Percentiles rank a stretch among this genome's conserved stretches.
phyloP scores from a whole-genome alignment of 345 rosid genomes.

The Gossypium mustelinum region DNA sequence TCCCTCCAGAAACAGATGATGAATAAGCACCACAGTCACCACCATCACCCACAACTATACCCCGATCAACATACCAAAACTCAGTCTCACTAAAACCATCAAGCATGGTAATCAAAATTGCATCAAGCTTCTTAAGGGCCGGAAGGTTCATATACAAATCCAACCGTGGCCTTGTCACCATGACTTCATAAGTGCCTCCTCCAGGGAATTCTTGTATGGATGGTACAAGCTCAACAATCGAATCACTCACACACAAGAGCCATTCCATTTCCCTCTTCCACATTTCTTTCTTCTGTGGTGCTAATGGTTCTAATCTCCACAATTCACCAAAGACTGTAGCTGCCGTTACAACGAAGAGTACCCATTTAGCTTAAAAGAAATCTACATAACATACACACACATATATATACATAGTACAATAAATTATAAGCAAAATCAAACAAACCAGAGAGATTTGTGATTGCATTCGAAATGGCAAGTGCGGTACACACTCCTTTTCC shows the following conservation, averaged over 20 bases:
- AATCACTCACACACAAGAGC: slow-evolving; percentile 86
- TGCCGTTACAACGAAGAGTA: slow-evolving; percentile 25
- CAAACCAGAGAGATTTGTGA: slow-evolving; percentile 95
- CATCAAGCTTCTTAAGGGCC: slow-evolving; percentile 95
- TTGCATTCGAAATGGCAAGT: slow-evolving; percentile 94
- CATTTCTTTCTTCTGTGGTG: slow-evolving; percentile 78
- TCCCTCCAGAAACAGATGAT: slow-evolving; percentile 45
- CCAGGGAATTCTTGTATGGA: slow-evolving; percentile 87
- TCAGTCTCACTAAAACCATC: slow-evolving; percentile 67
- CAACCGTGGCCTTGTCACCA: slow-evolving; percentile 83
- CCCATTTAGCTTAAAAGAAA: neutral
- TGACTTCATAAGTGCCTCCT: slow-evolving; percentile 89
- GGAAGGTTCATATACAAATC: slow-evolving; percentile 88
- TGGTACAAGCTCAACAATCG: slow-evolving; percentile 93
- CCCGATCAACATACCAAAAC: slow-evolving; percentile 92
- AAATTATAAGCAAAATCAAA: neutral
- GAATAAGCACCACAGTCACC: slow-evolving; percentile 42
- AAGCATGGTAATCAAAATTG: slow-evolving; percentile 74
- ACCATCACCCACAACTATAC: slow-evolving; percentile 62
- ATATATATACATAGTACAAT: neutral
- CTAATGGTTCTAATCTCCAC: slow-evolving; percentile 94
- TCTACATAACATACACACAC: neutral
- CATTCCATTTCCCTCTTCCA: slow-evolving; percentile 97
- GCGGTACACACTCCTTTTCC: slow-evolving; percentile 99
- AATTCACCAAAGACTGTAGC: slow-evolving; percentile 95